Evolutionary conservation across 1,284 basidiomycete genomes (phyloP), one percentile per base, ranked within the genome.

Genomic region (Lignosus rhinocerotis): DNA sequence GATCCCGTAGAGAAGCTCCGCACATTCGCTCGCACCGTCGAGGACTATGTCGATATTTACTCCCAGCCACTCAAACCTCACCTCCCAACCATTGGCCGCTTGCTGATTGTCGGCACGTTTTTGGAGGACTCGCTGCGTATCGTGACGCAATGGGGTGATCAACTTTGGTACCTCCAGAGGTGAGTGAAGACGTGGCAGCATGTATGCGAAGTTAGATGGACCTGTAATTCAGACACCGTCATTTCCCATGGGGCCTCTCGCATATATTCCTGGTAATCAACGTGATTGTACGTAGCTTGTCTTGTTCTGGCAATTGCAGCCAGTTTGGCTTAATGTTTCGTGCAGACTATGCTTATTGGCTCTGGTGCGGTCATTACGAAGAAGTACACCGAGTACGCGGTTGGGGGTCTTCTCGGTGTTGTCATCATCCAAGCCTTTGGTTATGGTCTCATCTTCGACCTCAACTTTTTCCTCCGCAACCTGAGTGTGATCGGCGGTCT

Each of bases 101-200:
- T 98, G 78, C 78, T 99, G 65, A 99, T 99, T 74, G 94, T 99
- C 55, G 94, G 97, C 44, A 99, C 96, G 6, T 99, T 99, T 79
- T 79, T 96, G 72, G 96, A 99, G 80, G 96, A 99, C 74, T 94
- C 96, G 11, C 77, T 97, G 71, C 82, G 96, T 67, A 99, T 99
- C 73, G 63, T 93, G 61, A 94, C 94, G 10, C 96, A 98, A 75
- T 98, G 94, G 94, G 73, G 83, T 53, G 96, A 99, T 78, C 96
- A 99, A 76, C 84, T 96, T 53, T 98, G 95, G 93, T 98, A 97
- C 75, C 80, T 98, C 69, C 92, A 96, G 75, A 89, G 88, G 93
- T 93, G 67, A 70, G 89, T 82, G 52, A 43, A 36, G 44, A 45
- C 48, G 56, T 62, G 46, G 42, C 53, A 58, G 34, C 44, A 16